Evolutionary conservation across 768 basidiomycete species (phyloP).

Genomic region (Chalciporus chontae): DNA sequence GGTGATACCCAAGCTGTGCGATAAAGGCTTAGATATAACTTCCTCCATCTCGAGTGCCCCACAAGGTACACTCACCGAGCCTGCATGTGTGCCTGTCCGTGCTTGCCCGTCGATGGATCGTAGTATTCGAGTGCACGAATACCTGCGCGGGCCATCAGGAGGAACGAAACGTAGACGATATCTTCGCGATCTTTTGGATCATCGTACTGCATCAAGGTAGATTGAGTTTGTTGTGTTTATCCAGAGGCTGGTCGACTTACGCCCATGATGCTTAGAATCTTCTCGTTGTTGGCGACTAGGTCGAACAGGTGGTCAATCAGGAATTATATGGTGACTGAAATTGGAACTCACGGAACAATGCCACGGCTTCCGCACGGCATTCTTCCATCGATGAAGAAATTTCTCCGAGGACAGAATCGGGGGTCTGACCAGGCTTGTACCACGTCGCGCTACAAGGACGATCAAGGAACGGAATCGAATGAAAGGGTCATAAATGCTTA

Average conservation of each 20-base stretch:
- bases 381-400: constrained; percentile 91
- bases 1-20: constrained; percentile 70
- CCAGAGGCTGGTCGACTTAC: constrained; percentile 37
- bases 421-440: constrained; percentile 87
- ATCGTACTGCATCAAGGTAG: constrained; percentile 48
- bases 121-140: constrained; percentile 78
- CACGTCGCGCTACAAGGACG: constrained; percentile 56
- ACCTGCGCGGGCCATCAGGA: constrained; percentile 84
- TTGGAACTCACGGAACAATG: constrained; percentile 61
- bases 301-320: background rate
- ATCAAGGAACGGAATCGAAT: background rate
- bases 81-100: constrained; percentile 90
- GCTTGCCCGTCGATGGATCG: constrained; percentile 75
- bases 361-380: constrained; percentile 88
- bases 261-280: constrained; percentile 79
- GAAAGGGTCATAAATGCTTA: constrained; percentile 31
- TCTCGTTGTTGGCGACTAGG: constrained; percentile 66
- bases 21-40: background rate
- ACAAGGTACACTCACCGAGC: constrained; percentile 53
- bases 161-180: constrained; percentile 76
- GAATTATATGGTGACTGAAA: background rate
- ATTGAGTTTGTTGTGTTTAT: background rate
- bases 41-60: background rate
- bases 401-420: constrained; percentile 78
- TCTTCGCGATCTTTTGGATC: constrained; percentile 68